phyloP scores from a whole-genome alignment of 2,329 filamentous ascomycete genomes.

The Penicillium freii region DNA sequence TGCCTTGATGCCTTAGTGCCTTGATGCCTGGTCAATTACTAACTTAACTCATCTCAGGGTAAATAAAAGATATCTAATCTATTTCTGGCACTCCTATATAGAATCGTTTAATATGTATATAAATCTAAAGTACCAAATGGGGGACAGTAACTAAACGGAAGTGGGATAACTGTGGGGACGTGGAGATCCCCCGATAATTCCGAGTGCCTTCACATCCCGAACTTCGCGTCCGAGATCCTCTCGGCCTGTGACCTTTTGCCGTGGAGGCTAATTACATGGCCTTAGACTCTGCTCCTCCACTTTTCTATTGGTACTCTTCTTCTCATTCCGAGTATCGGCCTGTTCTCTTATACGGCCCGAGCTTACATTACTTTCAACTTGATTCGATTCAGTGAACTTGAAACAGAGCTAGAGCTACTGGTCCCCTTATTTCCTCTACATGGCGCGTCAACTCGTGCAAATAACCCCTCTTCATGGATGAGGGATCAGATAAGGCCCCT shows the following conservation, averaged over 20 bases:
- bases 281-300: neutral
- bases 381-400: neutral
- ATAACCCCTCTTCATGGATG: slow-evolving; percentile 38
- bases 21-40: neutral
- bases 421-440: slow-evolving; percentile 7
- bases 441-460: slow-evolving; percentile 26
- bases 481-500: slow-evolving; percentile 40
- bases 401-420: neutral
- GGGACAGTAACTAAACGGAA: neutral
- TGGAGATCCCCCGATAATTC: slow-evolving; percentile 2
- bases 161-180: neutral
- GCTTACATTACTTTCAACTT: neutral
- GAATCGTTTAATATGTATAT: neutral
- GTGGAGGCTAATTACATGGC: neutral
- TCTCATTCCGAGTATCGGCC: neutral
- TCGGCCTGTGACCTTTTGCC: neutral
- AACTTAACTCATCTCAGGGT: neutral
- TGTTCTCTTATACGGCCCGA: neutral
- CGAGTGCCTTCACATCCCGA: neutral
- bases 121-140: neutral
- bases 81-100: neutral
- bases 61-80: neutral
- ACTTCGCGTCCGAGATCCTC: neutral
- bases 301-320: neutral
- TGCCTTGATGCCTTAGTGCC: neutral